These are phyloP conservation scores for Hypomyces perniciosus DNA, from an alignment of 2,329 filamentous ascomycete genomes.

Conservation along the genomic window DNA sequence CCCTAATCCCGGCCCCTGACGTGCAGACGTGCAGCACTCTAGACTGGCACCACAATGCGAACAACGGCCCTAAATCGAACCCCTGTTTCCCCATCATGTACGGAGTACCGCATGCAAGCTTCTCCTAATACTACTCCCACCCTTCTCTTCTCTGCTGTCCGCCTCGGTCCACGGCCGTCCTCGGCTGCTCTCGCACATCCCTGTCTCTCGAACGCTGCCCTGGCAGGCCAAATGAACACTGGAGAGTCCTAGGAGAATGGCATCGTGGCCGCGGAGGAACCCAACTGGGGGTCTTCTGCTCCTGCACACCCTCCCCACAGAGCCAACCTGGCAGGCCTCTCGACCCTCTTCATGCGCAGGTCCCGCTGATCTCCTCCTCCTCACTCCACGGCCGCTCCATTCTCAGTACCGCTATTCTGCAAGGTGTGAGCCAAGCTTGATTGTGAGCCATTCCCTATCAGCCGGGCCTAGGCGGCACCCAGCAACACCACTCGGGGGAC, in stretches of 20 bases:
- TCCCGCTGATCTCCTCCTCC: slow-evolving; percentile 13
- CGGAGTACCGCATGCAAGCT: neutral
- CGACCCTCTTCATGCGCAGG: slow-evolving; percentile 13
- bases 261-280: neutral
- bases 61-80: slow-evolving; percentile 11
- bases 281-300: slow-evolving; percentile 1
- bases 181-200: slow-evolving; percentile 11
- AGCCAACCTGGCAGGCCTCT: slow-evolving; percentile 6
- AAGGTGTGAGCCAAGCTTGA: slow-evolving; percentile 7
- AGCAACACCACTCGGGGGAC: slow-evolving; percentile 8
- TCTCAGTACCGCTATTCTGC: slow-evolving; percentile 10
- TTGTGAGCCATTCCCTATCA: slow-evolving; percentile 12
- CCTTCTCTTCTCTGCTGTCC: neutral
- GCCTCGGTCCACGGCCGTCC: neutral
- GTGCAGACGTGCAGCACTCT: neutral
- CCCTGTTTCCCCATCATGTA: slow-evolving; percentile 15
- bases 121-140: neutral
- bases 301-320: slow-evolving; percentile 7
- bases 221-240: slow-evolving; percentile 3
- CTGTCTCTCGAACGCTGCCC: slow-evolving; percentile 7
- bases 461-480: slow-evolving; percentile 8
- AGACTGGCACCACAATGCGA: slow-evolving; percentile 8
- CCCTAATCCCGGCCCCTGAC: slow-evolving; percentile 4
- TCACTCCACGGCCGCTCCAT: slow-evolving; percentile 8
- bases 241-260: neutral